These are phyloP conservation scores for Ogataea polymorpha DNA, from an alignment of 805 yeast species.

Conservation along the genomic window DNA sequence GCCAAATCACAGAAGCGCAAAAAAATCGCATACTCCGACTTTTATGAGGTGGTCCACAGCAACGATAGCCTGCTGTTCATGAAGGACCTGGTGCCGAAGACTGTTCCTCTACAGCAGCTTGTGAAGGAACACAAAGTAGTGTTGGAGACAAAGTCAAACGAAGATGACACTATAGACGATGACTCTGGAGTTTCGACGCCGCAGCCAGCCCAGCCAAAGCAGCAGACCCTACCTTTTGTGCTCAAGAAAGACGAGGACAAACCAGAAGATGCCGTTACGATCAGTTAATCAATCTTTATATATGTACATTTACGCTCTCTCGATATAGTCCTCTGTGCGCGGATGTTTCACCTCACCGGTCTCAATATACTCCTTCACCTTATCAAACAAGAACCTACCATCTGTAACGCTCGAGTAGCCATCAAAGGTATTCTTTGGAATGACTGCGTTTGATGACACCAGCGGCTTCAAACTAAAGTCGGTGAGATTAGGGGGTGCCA, in stretches of 20 bases:
- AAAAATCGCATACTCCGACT: conserved; percentile 67
- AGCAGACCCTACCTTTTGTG: conserved; percentile 15
- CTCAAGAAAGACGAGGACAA: conserved; percentile 8
- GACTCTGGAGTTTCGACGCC: conserved; percentile 9
- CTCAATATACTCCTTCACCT: conserved; percentile 72
- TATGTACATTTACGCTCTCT: conserved; percentile 36
- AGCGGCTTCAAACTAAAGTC: conserved; percentile 57
- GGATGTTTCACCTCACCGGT: conserved; percentile 54
- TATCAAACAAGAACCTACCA: conserved; percentile 67
- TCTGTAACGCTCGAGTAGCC: conserved; percentile 72
- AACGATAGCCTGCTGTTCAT: conserved; percentile 63
- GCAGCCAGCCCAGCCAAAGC: conserved; percentile 12
- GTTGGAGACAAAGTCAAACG: conserved; percentile 9
- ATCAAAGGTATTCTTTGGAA: conserved; percentile 59
- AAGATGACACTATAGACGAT: conserved; percentile 19
- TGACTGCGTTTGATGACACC: conserved; percentile 72
- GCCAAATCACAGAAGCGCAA: conserved; percentile 67
- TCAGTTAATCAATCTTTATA: conserved; percentile 6
- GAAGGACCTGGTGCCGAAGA: conserved; percentile 64
- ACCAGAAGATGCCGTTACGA: conserved; percentile 8
- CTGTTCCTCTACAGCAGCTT: conserved; percentile 48
- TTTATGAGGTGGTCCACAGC: conserved; percentile 57
- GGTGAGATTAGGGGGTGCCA: conserved; percentile 56
- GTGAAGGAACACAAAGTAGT: conserved; percentile 38
- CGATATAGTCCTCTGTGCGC: conserved; percentile 27